Base-by-base conservation (phyloP, 2,329 filamentous ascomycete species). In the Apiospora hydei region DNA sequence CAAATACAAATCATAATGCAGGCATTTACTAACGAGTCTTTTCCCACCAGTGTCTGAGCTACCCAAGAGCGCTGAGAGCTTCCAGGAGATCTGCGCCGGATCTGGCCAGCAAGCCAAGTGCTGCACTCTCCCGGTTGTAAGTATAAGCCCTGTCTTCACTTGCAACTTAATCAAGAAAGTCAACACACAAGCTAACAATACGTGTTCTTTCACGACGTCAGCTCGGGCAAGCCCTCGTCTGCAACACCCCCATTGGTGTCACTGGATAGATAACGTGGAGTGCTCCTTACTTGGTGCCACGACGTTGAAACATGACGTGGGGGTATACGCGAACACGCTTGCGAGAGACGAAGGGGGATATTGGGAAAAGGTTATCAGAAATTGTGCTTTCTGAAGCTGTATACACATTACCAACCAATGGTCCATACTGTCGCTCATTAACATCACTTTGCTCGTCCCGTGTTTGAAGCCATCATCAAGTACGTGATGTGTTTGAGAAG, bases 181-280 rank as follows among this genome's bases (percentile, higher is more conserved):
- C n/a, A n/a, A n/a, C n/a, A n/a, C n/a, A n/a, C n/a, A n/a, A n/a
- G n/a, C n/a, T n/a, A n/a, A n/a, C n/a, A n/a, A n/a, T n/a, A n/a
- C n/a, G n/a, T n/a, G n/a, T n/a, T n/a, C n/a, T n/a, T n/a, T n/a
- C n/a, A n/a, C n/a, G n/a, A n/a, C n/a, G n/a, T n/a, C n/a, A n/a
- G n/a, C n/a, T 64, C 34, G 57, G 57, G 41, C 57, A 64, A 41
- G 57, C 57, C 34, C 57, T 64, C 34, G n/a, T 64, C 34, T 64
- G 57, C 57, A 64, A 64, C 57, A 64, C 57, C 4, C 57, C 57
- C 34, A 24, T 64, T 6, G 57, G 57, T 10, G 57, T 64, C 16
- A 64, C 57, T 64, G 57, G 18, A n/a, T 64, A 64, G 30, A 14
- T n/a, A 18, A 41, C 18, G 34, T 4, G 21, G 26, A 30, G 24